These are phyloP conservation scores for Eremothecium gossypii DNA, from an alignment of 1,139 yeast species.

Conservation along the genomic window DNA sequence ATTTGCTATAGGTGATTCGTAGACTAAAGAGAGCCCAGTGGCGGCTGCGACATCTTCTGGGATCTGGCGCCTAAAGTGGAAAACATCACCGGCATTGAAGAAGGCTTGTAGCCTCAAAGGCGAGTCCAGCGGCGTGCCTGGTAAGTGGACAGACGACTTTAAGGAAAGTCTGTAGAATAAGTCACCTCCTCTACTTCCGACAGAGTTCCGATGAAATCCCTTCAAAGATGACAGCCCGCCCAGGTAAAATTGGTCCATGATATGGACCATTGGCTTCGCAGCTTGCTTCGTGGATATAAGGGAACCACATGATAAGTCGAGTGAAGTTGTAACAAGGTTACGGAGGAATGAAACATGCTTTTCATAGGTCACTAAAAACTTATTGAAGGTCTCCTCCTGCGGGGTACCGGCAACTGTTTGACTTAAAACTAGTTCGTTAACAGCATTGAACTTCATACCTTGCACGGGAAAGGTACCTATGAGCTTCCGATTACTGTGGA, in stretches of 20 bases:
- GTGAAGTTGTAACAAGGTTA: constrained; percentile 20
- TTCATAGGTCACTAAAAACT: constrained; percentile 18
- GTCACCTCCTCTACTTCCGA: constrained; percentile 54
- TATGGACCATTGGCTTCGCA: constrained; percentile 20
- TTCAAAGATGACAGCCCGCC: constrained; percentile 77
- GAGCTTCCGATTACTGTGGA: constrained; percentile 24
- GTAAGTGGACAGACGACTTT: constrained; percentile 24
- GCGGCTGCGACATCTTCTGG: constrained; percentile 22
- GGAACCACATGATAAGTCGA: constrained; percentile 25
- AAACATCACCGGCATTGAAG: constrained; percentile 17
- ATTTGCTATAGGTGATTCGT: constrained; percentile 25
- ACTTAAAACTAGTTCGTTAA: constrained; percentile 21
- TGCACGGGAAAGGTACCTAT: constrained; percentile 22
- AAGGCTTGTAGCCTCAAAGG: constrained; percentile 30
- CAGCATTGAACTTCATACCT: constrained; percentile 21
- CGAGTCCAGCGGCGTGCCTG: constrained; percentile 20
- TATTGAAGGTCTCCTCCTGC: constrained; percentile 22
- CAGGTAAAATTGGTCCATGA: constrained; percentile 42
- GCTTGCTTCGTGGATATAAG: constrained; percentile 14
- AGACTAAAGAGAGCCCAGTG: constrained; percentile 28
- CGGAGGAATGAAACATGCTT: constrained; percentile 21
- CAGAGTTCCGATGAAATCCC: constrained; percentile 62
- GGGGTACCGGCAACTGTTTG: constrained; percentile 13
- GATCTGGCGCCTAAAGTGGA: constrained; percentile 7
- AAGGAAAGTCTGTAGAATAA: constrained; percentile 26